phyloP scores from a whole-genome alignment of 768 basidiomycete species.

The Boletus patriciae region DNA sequence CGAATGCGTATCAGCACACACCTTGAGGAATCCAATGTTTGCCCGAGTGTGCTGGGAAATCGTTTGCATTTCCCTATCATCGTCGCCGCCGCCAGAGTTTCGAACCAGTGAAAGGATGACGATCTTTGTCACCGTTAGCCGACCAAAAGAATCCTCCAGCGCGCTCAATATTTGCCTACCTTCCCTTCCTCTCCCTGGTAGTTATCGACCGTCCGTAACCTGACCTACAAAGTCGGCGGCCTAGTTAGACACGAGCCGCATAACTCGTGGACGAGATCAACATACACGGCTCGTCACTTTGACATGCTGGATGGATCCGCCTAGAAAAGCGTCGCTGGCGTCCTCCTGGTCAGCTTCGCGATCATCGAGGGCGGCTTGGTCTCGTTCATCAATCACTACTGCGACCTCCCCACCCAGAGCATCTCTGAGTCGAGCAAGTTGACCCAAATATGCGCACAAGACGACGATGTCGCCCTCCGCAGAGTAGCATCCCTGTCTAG shows the following conservation, averaged over 20 bases:
- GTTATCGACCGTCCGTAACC: constrained; percentile 73
- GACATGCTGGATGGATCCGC: constrained; percentile 42
- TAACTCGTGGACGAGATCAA: neutral
- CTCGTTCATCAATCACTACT: constrained; percentile 67
- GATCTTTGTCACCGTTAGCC: constrained; percentile 39
- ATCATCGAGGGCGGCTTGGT: constrained; percentile 58
- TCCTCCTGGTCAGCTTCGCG: constrained; percentile 46
- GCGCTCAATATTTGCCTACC: constrained; percentile 28
- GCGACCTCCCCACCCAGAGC: constrained; percentile 49
- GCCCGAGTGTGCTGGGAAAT: constrained; percentile 24
- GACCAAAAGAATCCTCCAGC: neutral
- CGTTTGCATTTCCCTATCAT: constrained; percentile 26
- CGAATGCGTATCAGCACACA: constrained; percentile 22
- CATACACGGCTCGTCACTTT: constrained; percentile 53
- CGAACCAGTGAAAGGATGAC: constrained; percentile 75
- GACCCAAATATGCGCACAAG: constrained; percentile 54
- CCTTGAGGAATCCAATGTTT: constrained; percentile 74
- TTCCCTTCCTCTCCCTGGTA: constrained; percentile 76
- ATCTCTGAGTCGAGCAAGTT: constrained; percentile 46
- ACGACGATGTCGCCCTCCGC: constrained; percentile 52
- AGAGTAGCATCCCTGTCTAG: constrained; percentile 49
- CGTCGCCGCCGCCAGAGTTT: constrained; percentile 55
- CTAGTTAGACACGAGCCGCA: neutral
- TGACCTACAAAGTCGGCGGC: constrained; percentile 45
- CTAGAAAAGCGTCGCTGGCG: constrained; percentile 18